Percentiles rank a stretch among this genome's conserved stretches.
phyloP scores from a whole-genome alignment of 805 yeast species.

The Ogataea paraovalis region DNA sequence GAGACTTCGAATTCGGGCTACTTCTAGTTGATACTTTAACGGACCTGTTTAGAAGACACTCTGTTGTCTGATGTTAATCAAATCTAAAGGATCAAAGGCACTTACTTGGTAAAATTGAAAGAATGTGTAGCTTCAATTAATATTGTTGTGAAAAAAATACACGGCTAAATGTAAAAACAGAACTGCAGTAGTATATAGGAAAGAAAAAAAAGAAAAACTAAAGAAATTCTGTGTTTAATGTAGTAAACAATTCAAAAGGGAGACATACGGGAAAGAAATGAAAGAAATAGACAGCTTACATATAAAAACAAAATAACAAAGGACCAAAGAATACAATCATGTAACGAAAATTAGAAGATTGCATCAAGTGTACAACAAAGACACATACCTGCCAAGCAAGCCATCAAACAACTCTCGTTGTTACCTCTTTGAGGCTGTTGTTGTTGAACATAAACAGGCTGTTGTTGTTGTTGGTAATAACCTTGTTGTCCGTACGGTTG shows the following conservation, averaged over 20 bases:
- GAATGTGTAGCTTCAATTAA: too few relatives aligned
- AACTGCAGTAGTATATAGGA: too few relatives aligned
- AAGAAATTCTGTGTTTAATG: neutral
- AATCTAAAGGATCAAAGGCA: too few relatives aligned
- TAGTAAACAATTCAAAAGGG: neutral
- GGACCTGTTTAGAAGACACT: too few relatives aligned
- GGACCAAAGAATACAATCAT: neutral
- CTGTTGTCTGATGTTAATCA: too few relatives aligned
- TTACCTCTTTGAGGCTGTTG: slow-evolving; percentile 36
- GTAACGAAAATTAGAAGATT: slow-evolving; percentile 32
- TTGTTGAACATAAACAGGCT: slow-evolving; percentile 52
- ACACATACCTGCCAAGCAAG: slow-evolving; percentile 53
- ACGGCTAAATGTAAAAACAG: too few relatives aligned
- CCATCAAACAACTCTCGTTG: slow-evolving; percentile 43
- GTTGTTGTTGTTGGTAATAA: slow-evolving; percentile 41
- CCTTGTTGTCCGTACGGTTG: slow-evolving; percentile 19
- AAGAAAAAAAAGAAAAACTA: neutral
- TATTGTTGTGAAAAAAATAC: too few relatives aligned
- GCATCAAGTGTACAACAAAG: slow-evolving; percentile 53
- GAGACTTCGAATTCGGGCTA: too few relatives aligned
- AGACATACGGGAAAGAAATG: neutral
- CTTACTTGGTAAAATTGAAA: too few relatives aligned
- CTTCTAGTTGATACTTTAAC: too few relatives aligned
- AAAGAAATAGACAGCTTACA: neutral
- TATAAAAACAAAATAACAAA: neutral